These are phyloP conservation scores for Theileria annulata DNA, from an alignment of 169 alveolate genomes.

Conservation along the genomic window DNA sequence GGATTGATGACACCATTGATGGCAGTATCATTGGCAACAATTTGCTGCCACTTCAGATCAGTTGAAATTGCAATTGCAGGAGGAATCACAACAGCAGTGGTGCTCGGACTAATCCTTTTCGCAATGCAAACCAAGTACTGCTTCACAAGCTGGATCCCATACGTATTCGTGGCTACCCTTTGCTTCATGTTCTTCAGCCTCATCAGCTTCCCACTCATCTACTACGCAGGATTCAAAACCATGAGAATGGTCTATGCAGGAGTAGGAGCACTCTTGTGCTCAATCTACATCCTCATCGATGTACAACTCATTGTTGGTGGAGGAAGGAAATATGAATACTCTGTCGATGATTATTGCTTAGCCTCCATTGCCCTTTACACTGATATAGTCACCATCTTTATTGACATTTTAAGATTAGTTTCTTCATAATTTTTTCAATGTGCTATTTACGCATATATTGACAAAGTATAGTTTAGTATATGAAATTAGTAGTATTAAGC, in stretches of 20 bases:
- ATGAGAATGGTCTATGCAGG: slow-evolving; percentile 35
- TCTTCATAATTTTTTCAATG: slow-evolving; percentile 7
- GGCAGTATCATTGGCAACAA: slow-evolving; percentile 22
- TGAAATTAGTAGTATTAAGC: no score
- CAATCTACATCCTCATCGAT: slow-evolving; percentile 85
- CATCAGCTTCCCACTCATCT: slow-evolving; percentile 11
- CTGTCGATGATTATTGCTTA: slow-evolving; percentile 90
- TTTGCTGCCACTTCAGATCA: slow-evolving; percentile 25
- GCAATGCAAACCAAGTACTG: slow-evolving; percentile 60
- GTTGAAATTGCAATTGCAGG: slow-evolving; percentile 45
- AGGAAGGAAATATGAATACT: slow-evolving; percentile 81
- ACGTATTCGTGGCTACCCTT: slow-evolving; percentile 18
- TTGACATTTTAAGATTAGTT: slow-evolving; percentile 72
- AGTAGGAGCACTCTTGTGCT: slow-evolving; percentile 72
- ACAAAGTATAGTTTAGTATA: not conserved
- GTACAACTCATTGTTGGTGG: slow-evolving; percentile 90
- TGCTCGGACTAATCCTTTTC: slow-evolving; percentile 12
- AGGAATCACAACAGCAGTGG: slow-evolving; percentile 50
- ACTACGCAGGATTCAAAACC: not conserved
- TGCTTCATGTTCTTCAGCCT: slow-evolving; percentile 5
- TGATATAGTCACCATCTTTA: slow-evolving; percentile 86
- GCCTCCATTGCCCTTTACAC: slow-evolving; percentile 88
- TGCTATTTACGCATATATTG: not conserved
- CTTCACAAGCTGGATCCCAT: slow-evolving; percentile 31
- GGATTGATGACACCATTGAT: slow-evolving; percentile 37